Conservation (phyloP, 2,329 filamentous ascomycete species). For the Dactylellina sp. region DNA sequence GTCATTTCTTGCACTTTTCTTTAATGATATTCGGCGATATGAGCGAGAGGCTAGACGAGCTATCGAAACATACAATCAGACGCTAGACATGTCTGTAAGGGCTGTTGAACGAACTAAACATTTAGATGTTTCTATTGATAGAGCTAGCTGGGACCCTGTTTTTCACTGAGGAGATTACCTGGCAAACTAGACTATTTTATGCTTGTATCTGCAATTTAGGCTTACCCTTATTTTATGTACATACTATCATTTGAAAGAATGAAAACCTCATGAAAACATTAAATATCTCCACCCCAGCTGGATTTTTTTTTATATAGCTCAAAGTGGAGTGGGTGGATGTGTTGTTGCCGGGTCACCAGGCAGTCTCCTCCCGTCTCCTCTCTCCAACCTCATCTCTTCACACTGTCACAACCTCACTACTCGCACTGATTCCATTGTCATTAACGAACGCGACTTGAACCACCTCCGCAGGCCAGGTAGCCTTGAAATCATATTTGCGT, state of each 20-base stretch:
- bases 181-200: constrained; percentile 4
- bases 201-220: neutral
- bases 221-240: constrained; percentile 5
- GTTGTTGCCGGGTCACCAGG: constrained; percentile 23
- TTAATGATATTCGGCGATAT: neutral
- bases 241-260: constrained; percentile 12
- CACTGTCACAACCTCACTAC: constrained; percentile 5
- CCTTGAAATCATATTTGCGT: constrained; percentile 2
- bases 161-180: constrained; percentile 8
- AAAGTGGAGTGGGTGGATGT: constrained; percentile 23
- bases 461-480: constrained; percentile 1
- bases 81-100: neutral
- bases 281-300: neutral
- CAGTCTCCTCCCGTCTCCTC: constrained; percentile 36
- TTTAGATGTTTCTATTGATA: neutral
- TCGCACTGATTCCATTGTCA: constrained; percentile 28
- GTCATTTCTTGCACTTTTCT: neutral
- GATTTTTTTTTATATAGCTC: constrained; percentile 15
- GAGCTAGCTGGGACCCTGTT: neutral
- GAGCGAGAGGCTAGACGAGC: constrained; percentile 1
- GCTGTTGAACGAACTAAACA: neutral
- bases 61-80: neutral
- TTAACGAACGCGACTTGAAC: constrained; percentile 20
- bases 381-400: constrained; percentile 34
- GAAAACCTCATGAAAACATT: too few species aligned